Base-by-base conservation (phyloP, 2,329 filamentous ascomycete genomes). In the Canariomyces notabilis region DNA sequence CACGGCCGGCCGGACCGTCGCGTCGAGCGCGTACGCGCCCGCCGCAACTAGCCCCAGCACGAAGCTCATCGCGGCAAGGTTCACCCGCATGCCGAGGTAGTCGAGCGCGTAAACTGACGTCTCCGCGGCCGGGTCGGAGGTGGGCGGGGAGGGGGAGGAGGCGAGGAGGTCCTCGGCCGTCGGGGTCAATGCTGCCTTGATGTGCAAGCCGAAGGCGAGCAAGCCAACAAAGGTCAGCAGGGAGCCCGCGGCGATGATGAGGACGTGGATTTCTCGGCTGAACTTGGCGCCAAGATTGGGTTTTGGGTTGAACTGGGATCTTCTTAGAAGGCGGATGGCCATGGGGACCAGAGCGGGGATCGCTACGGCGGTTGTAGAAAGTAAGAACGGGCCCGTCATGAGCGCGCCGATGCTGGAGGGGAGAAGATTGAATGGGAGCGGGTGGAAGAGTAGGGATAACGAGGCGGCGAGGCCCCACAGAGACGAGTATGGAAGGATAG, bases 391-490 rank as follows among this genome's bases (percentile, higher is more conserved):
- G 0, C 63, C 69, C 0, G 64, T 54, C 54, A 75, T 63, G 42
- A 80, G 63, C 2, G 66, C 61, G 14, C 76, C 76, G 3, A 77
- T 53, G 2, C 59, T 55, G 2, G 61, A 53, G 1, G 68, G 61
- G 2, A 61, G 57, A 3, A 76, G 64, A 36, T 64, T 59, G 42
- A 72, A 69, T 0, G 75, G 74, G 40, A 66, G 57, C 1, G 67
- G 64, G 2, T 66, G 58, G 52, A 79, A 73, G 19, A 79, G 59
- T 3, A 74, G 62, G 5, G 74, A 70, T 12, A 79, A 57, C 1
- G 70, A 71, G 18, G 64, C 58, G 1, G 68, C 54, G 7, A 77
- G 47, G 9, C 71, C 71, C 70, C 76, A 77, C 8, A 79, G 65
- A 0, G 67, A 59, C 9, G 67, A 66, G 35, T 67, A 61, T 0